Conservation (phyloP, 1,284 basidiomycete genomes). For the Athelia sp. region DNA sequence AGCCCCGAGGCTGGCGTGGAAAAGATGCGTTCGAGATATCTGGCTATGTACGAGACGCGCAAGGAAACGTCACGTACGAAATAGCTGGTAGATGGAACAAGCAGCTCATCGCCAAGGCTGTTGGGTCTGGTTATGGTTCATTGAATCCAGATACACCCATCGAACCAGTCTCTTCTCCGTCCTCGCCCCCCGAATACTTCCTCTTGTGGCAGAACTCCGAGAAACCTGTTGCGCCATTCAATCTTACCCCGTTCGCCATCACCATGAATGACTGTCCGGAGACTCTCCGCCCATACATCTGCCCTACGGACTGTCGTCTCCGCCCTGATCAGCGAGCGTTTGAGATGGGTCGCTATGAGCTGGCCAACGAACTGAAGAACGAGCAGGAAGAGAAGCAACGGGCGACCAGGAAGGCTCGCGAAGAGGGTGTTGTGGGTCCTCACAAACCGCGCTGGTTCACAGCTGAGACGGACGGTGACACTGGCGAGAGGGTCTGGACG, state of each 20-base stretch:
- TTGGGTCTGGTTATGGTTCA: conserved; percentile 57
- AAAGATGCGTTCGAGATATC: conserved; percentile 91
- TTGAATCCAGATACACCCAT: conserved; percentile 74
- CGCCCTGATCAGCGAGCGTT: conserved; percentile 96
- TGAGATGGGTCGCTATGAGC: conserved; percentile 87
- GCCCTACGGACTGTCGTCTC: conserved; percentile 91
- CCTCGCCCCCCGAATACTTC: conserved; percentile 59
- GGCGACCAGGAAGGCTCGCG: conserved; percentile 68
- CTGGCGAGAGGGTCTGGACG: conserved; percentile 82
- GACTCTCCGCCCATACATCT: conserved; percentile 68
- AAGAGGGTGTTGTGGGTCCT: conserved; percentile 67
- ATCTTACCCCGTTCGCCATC: conserved; percentile 92
- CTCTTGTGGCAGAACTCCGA: conserved; percentile 92
- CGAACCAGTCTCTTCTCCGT: conserved; percentile 39
- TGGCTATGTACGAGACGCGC: conserved; percentile 72
- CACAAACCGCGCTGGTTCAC: conserved; percentile 86
- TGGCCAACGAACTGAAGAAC: conserved; percentile 85
- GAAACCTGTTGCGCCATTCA: conserved; percentile 84
- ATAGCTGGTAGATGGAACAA: conserved; percentile 96
- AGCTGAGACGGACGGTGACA: conserved; percentile 76
- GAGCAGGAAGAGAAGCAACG: conserved; percentile 89
- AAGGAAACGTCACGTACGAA: conserved; percentile 74
- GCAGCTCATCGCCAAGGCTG: conserved; percentile 84
- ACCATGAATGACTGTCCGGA: conserved; percentile 84
- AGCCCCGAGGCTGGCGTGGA: conserved; percentile 92